Conservation (phyloP, 73 alveolate genomes). For the Tetrahymena elliotti region DNA sequence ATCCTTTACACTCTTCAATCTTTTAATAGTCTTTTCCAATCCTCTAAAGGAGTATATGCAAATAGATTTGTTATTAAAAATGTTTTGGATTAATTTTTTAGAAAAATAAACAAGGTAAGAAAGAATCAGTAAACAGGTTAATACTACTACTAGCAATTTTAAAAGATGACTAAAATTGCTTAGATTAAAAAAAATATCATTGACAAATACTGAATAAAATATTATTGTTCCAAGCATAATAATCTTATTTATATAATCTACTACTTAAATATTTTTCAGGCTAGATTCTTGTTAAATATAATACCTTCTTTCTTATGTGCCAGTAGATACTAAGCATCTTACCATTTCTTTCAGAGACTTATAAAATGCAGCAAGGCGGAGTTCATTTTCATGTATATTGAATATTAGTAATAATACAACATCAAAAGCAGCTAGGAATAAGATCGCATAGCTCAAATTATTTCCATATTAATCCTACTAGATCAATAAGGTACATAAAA, state of each 20-base stretch:
- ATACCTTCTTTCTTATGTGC: not conserved
- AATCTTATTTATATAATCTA: not conserved
- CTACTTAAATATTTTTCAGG: not conserved
- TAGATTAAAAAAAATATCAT: not conserved
- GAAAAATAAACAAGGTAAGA: not conserved
- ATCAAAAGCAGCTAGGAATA: not conserved
- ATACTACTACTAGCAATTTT: not conserved
- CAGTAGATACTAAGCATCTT: not conserved
- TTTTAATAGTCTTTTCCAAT: not conserved
- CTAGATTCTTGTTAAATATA: not conserved
- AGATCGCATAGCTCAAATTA: not conserved
- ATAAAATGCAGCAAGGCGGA: not conserved
- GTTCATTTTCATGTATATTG: not conserved
- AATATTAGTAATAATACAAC: not conserved
- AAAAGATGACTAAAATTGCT: no score
- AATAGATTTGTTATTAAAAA: not conserved
- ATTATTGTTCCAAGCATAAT: no score
- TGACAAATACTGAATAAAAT: not conserved
- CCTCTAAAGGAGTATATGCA: not conserved
- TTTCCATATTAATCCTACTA: not conserved
- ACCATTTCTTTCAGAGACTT: not conserved
- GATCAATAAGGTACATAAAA: not conserved
- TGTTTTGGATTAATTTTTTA: not conserved
- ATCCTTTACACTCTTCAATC: not conserved
- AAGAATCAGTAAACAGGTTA: not conserved